phyloP scores from a whole-genome alignment of 768 basidiomycete genomes.

The Pulveroboletus sp. region DNA sequence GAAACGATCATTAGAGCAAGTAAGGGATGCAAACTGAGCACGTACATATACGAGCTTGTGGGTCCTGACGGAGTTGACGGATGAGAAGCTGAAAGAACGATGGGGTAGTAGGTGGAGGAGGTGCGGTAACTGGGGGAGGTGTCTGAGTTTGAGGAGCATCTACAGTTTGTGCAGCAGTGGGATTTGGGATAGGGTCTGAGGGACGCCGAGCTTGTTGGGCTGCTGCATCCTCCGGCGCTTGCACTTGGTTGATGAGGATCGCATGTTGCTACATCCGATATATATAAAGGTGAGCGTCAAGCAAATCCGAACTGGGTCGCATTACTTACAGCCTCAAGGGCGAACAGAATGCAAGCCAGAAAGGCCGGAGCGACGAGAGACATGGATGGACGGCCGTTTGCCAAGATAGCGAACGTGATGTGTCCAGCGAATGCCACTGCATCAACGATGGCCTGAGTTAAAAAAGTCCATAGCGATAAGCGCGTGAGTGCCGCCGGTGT shows the following conservation, averaged over 20 bases:
- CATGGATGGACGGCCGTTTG: constrained; percentile 78
- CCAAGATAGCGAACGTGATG: constrained; percentile 83
- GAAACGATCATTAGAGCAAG: constrained; percentile 3
- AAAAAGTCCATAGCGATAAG: constrained; percentile 81
- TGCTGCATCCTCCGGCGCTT: constrained; percentile 66
- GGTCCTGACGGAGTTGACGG: constrained; percentile 62
- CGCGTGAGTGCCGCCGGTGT: constrained; percentile 78
- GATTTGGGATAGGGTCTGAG: constrained; percentile 5
- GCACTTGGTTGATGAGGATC: constrained; percentile 76
- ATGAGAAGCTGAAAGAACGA: constrained; percentile 50
- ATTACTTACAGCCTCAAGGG: constrained; percentile 76
- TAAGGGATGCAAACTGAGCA: background rate
- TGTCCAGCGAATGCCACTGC: constrained; percentile 85
- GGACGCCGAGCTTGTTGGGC: constrained; percentile 26
- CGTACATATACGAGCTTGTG: constrained; percentile 72
- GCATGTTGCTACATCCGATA: constrained; percentile 69
- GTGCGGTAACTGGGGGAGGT: constrained; percentile 21
- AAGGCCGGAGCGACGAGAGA: constrained; percentile 85
- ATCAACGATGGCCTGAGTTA: constrained; percentile 77
- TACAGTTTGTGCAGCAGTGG: constrained; percentile 2
- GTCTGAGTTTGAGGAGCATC: constrained; percentile 11
- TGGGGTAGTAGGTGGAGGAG: constrained; percentile 12
- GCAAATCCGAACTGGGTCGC: background rate
- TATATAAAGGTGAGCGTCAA: background rate
- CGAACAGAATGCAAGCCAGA: constrained; percentile 72